Conservation (phyloP, 2,329 filamentous ascomycete species). For the Penicillium sp. region DNA sequence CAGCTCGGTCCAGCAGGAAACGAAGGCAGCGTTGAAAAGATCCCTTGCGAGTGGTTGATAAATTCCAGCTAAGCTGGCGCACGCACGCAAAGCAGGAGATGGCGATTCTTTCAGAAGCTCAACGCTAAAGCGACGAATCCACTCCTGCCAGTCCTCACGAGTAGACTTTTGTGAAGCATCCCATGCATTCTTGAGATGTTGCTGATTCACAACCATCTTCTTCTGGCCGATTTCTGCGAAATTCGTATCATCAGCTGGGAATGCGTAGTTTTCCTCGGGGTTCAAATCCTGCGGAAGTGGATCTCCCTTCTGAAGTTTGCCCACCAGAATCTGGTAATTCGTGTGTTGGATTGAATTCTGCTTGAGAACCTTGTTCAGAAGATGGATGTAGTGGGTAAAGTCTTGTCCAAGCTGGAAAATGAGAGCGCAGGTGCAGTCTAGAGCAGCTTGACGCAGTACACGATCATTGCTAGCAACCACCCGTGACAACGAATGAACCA, state of each 20-base stretch:
- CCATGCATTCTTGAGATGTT: conserved; percentile 96
- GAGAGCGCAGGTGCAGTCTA: conserved; percentile 91
- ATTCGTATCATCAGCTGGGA: conserved; percentile 73
- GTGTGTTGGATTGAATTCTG: conserved; percentile 78
- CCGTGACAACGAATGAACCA: conserved; percentile 87
- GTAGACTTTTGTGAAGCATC: conserved; percentile 96
- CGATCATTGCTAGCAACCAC: conserved; percentile 73
- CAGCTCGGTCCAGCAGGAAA: conserved; percentile 97
- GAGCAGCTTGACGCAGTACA: conserved; percentile 71
- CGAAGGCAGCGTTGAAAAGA: conserved; percentile 97
- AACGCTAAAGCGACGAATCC: conserved; percentile 94
- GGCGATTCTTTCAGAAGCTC: conserved; percentile 93
- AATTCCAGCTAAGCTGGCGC: conserved; percentile 83
- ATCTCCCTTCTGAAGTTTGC: conserved; percentile 91
- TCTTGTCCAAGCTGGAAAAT: conserved; percentile 96
- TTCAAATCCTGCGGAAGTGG: conserved; percentile 92
- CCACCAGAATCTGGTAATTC: conserved; percentile 89
- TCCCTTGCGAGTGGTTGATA: conserved; percentile 89
- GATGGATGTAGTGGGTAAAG: conserved; percentile 89
- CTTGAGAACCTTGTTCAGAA: conserved; percentile 82
- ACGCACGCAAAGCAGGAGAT: conserved; percentile 89
- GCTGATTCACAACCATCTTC: conserved; percentile 95
- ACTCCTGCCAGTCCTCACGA: conserved; percentile 98
- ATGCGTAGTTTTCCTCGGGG: conserved; percentile 75
- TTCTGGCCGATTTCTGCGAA: conserved; percentile 84